Conservation (phyloP, 129 eudicot genomes). For the Mikania micrantha region DNA sequence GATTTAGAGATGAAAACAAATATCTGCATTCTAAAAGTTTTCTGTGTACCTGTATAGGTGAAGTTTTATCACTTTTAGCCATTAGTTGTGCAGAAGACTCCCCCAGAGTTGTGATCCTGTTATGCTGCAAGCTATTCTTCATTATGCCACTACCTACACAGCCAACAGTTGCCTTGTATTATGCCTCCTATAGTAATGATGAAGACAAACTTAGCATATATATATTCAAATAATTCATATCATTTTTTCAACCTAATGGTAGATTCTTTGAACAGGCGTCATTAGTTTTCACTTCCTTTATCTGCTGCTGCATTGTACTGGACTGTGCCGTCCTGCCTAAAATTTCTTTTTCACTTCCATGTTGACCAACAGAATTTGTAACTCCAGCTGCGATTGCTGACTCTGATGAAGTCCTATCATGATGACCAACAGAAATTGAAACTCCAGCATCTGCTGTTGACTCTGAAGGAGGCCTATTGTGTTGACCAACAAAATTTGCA, state of each 20-base stretch:
- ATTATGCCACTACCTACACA: conserved; percentile 38
- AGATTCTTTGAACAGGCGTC: conserved; percentile 20
- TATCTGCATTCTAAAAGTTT: background rate
- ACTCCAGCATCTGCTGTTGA: background rate
- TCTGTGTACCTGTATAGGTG: conserved; percentile 32
- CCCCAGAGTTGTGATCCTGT: conserved; percentile 27
- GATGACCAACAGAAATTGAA: background rate
- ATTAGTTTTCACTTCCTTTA: conserved; percentile 24
- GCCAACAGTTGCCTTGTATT: conserved; percentile 1
- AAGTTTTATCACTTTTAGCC: conserved; percentile 21
- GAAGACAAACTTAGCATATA: background rate
- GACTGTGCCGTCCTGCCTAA: conserved; percentile 18
- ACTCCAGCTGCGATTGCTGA: conserved; percentile 1
- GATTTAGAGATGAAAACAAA: conserved; percentile 9
- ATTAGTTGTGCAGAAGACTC: conserved; percentile 24
- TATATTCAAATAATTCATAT: background rate
- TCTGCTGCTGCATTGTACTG: conserved; percentile 18
- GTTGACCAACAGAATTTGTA: background rate
- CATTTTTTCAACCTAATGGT: conserved; percentile 25
- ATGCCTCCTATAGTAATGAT: background rate
- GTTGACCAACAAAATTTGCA: conserved; percentile 10
- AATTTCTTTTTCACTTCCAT: conserved; percentile 19
- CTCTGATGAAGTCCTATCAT: conserved; percentile 13
- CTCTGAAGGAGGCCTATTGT: conserved; percentile 16
- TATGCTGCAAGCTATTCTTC: conserved; percentile 21